A percentile compares a stretch with the other conserved stretches of the same genome.
phyloP scores from a whole-genome alignment of 371 early-diverging fungal genomes.

The Lichtheimia hyalospora region DNA sequence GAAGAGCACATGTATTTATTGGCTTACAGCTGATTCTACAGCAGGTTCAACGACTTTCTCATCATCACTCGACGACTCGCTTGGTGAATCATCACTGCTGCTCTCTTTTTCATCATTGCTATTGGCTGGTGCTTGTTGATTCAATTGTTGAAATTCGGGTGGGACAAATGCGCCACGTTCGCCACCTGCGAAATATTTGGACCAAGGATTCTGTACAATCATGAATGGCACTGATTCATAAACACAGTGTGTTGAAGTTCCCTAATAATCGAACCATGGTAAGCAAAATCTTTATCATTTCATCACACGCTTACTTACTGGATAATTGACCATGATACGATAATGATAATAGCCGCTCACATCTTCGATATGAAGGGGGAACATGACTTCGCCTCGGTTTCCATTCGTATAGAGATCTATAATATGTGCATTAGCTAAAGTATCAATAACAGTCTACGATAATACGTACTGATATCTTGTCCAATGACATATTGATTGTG shows the following conservation, averaged over 20 bases:
- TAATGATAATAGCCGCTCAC: conserved; percentile 25
- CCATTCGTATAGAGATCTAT: conserved; percentile 20
- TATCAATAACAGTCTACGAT: background rate
- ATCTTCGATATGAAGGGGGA: conserved; percentile 22
- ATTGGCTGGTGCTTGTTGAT: background rate
- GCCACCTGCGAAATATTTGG: conserved; percentile 16
- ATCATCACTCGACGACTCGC: too few relatives aligned
- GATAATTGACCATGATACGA: conserved; percentile 31
- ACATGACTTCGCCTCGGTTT: conserved; percentile 17
- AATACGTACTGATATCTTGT: conserved; percentile 29
- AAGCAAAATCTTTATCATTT: too few relatives aligned
- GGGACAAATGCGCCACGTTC: conserved; percentile 7
- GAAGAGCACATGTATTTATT: background rate
- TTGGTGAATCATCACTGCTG: too few relatives aligned
- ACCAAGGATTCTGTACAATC: conserved; percentile 22
- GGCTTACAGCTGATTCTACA: background rate
- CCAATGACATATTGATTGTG: conserved; percentile 28
- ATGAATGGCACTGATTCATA: conserved; percentile 31
- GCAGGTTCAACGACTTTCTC: background rate
- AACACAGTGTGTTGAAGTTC: conserved; percentile 24
- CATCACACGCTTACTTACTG: background rate
- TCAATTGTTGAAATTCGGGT: background rate
- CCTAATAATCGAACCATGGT: conserved; percentile 3
- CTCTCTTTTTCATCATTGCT: background rate
- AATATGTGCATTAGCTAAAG: background rate